These are phyloP conservation scores for Trichosporon faecale DNA, from an alignment of 1,284 basidiomycete genomes.

Conservation along the genomic window DNA sequence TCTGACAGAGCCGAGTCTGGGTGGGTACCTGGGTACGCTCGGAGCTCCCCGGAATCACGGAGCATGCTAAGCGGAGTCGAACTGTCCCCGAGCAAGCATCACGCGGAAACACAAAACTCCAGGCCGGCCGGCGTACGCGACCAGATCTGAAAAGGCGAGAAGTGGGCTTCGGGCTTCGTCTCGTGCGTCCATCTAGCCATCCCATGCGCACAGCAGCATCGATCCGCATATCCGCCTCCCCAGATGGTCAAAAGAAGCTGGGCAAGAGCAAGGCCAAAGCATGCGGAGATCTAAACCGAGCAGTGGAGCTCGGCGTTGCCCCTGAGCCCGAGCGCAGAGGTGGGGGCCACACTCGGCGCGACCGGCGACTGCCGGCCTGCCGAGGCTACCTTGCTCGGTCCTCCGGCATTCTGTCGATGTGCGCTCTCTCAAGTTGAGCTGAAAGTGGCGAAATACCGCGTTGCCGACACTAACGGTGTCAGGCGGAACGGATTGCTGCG, in stretches of 20 bases:
- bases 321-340: not conserved
- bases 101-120: not conserved
- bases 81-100: not conserved
- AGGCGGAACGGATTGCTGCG: not conserved
- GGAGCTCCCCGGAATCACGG: not conserved
- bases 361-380: not conserved
- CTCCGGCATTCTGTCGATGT: not conserved
- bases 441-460: not conserved
- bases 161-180: not conserved
- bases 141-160: not conserved
- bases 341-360: conserved; percentile 1
- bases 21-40: not conserved
- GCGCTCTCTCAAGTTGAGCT: no score
- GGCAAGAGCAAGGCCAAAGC: no score
- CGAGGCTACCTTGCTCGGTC: not conserved
- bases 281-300: not conserved
- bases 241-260: no score
- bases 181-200: not conserved
- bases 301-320: not conserved
- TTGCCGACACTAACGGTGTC: not conserved
- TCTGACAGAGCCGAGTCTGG: not conserved
- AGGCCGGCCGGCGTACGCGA: not conserved
- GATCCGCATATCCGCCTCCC: no score
- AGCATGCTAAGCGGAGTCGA: not conserved
- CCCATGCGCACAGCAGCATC: not conserved